Base-by-base conservation (phyloP, 2,329 filamentous ascomycete genomes). In the Penicillium decumbens region DNA sequence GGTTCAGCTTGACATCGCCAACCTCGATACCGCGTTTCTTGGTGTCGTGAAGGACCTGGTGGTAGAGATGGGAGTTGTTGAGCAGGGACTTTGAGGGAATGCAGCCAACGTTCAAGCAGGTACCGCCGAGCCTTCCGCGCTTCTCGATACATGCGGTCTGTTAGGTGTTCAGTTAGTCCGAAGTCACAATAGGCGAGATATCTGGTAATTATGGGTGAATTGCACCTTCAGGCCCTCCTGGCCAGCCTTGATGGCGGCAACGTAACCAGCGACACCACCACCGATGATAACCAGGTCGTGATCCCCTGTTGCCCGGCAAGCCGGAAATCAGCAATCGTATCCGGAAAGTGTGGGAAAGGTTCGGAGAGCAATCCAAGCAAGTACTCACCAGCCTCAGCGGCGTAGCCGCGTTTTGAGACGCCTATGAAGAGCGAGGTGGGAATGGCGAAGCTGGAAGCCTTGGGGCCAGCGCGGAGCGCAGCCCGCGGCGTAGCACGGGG, bases 1-100 rank as follows among this genome's bases (percentile, higher is more conserved):
- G 81, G 80, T 98, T 96, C 69, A 98, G 85, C 75, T 95, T 95
- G 68, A 98, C 92, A 76, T 95, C 89, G 69, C 88, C 86, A 63
- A 98, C 93, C 69, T 97, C 92, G 72, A 98, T 98, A 71, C 93
- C 93, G 72, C 93, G 89, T 75, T 88, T 84, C 78, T 96, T 95
- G 60, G 90, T 92, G 79, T 98, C 93, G 78, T 98, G 92, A 54
- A 95, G 83, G 68, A 96, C 87, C 76, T 91, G 87, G 79, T 97
- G 92, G 80, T 97, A 97, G 54, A 97, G 82, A 74, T 96, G 90
- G 65, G 93, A 96, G 81, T 97, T 97, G 85, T 97, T 98, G 73
- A 98, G 88, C 63, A 98, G 89, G 56, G 93, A 96, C 78, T 98
- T 98, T 60, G 93, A 98, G 61, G 93, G 93, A 71, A 98, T 98